Evolutionary conservation across 2,329 filamentous ascomycete genomes (phyloP), one percentile per base, ranked within the genome.

Genomic region (Penicillium rolfsii): DNA sequence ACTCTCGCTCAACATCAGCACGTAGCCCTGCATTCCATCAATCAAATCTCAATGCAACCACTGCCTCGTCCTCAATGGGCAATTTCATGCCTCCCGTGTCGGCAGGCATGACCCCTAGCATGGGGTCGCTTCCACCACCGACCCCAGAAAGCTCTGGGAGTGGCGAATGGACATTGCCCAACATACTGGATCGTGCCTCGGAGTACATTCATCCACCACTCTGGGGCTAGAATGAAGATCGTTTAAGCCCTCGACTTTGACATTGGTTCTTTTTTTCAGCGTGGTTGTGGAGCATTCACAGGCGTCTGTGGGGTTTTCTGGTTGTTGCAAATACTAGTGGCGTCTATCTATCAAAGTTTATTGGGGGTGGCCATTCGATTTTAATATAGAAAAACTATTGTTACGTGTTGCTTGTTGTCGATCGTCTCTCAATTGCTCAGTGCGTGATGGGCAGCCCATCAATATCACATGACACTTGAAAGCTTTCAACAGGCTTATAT

Each of bases 171-270:
- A 75, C 76, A 50, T 75, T 77, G 38, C 78, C 77, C 3, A 81
- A 78, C 60, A 68, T 81, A n/a, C 58, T 80, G 12, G 79, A 81
- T 60, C 73, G 79, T 14, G 79, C 79, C 38, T 71, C 76, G n/a
- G 79, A 82, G 67, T 81, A 81, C 65, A 80, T 82, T 11, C 79
- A 81, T 59, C 79, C 80, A 16, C 79, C 79, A 2, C 67, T 81
- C 12, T 81, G 80, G 80, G 69, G 74, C 40, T 77, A 64, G 64
- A 14, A 2, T 26, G 33, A 12, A 3, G 5, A 38, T 28, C 9
- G 1, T 19, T 12, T 12, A 24, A 30, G 12, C 16, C 36, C 12
- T 19, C 2, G 11, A 4, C 1, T 53, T 14, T 48, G 5, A 45
- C 38, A 45, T 48, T 54, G 40, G 30, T 57, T 46, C 56, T 38